Percentiles rank a stretch among this genome's conserved stretches.
These are phyloP conservation scores for Globisporangium parvum DNA, from an alignment of 352 stramenopile genomes.

Conservation along the genomic window DNA sequence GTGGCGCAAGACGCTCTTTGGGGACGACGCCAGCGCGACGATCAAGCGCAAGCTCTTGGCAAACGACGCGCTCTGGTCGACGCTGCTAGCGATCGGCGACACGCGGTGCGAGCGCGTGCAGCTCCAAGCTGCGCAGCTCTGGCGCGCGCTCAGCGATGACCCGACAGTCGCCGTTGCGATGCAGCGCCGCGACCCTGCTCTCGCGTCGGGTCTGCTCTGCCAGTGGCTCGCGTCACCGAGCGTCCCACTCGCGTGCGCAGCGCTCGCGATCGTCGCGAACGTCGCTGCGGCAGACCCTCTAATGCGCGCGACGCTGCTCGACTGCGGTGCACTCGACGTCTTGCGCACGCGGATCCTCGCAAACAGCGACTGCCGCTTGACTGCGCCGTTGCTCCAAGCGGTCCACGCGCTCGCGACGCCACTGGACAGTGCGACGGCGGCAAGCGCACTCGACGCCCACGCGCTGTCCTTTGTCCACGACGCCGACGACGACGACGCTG, in stretches of 20 bases:
- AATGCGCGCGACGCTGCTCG: constrained; percentile 30
- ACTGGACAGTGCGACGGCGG: not conserved
- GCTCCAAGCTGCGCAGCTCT: constrained; percentile 35
- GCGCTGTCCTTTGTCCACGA: constrained; percentile 59
- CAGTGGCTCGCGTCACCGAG: constrained; percentile 36
- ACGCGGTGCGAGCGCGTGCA: constrained; percentile 28
- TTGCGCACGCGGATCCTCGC: constrained; percentile 34
- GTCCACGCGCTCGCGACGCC: constrained; percentile 43
- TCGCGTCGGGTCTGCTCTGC: constrained; percentile 23
- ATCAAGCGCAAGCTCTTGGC: constrained; percentile 45
- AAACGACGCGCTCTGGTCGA: constrained; percentile 46
- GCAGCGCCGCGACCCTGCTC: constrained; percentile 14
- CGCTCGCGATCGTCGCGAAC: constrained; percentile 40
- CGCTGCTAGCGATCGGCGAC: constrained; percentile 20
- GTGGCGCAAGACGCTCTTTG: constrained; percentile 54
- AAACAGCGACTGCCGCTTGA: constrained; percentile 35
- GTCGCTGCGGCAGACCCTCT: constrained; percentile 23
- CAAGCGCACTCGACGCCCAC: constrained; percentile 42
- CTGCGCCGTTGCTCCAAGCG: constrained; percentile 39
- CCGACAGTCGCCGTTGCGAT: constrained; percentile 16
- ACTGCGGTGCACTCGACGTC: constrained; percentile 31
- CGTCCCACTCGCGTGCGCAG: constrained; percentile 25
- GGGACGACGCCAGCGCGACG: constrained; percentile 44
- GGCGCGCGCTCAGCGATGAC: constrained; percentile 40
- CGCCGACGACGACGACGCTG: constrained; percentile 42